phyloP scores from a whole-genome alignment of 352 stramenopile species.

The Phytopythium aichiense region DNA sequence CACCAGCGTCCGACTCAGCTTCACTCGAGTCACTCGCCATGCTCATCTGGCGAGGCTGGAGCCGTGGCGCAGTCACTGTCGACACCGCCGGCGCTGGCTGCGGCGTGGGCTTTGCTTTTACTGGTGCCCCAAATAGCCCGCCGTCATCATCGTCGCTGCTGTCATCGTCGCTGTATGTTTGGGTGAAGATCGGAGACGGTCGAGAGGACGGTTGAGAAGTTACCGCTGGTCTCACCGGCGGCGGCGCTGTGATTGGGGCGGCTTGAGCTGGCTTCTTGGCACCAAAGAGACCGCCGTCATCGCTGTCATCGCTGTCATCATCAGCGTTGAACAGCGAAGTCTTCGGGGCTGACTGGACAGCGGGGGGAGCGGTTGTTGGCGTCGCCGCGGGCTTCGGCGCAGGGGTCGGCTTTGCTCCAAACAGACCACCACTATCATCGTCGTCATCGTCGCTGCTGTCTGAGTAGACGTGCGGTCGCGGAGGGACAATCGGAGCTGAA shows the following conservation, averaged over 20 bases:
- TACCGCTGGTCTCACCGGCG: neutral
- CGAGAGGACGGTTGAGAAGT: neutral
- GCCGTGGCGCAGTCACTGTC: slow-evolving; percentile 5
- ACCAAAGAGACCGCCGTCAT: slow-evolving; percentile 33
- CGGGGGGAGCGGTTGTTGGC: slow-evolving; percentile 6
- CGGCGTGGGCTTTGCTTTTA: slow-evolving; percentile 17
- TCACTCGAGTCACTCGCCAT: slow-evolving; percentile 53
- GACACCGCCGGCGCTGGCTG: slow-evolving; percentile 7
- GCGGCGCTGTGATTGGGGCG: neutral
- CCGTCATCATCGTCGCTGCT: slow-evolving; percentile 20
- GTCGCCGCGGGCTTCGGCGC: slow-evolving; percentile 6
- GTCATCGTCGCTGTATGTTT: slow-evolving; percentile 13
- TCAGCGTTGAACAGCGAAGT: slow-evolving; percentile 52
- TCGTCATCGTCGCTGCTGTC: slow-evolving; percentile 41
- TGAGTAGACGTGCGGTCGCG: slow-evolving; percentile 14
- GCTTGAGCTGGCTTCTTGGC: slow-evolving; percentile 9
- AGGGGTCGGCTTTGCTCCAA: slow-evolving; percentile 34
- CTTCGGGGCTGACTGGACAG: slow-evolving; percentile 23
- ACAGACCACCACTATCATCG: slow-evolving; percentile 46
- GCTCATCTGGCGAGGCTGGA: slow-evolving; percentile 24
- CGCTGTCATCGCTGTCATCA: slow-evolving; percentile 35
- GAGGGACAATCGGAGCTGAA: slow-evolving; percentile 8
- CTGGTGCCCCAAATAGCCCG: slow-evolving; percentile 29
- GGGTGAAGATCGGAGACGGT: slow-evolving; percentile 10
- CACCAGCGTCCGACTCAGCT: slow-evolving; percentile 48